Base-by-base conservation (phyloP, 805 yeast genomes). In the Candida orba region DNA sequence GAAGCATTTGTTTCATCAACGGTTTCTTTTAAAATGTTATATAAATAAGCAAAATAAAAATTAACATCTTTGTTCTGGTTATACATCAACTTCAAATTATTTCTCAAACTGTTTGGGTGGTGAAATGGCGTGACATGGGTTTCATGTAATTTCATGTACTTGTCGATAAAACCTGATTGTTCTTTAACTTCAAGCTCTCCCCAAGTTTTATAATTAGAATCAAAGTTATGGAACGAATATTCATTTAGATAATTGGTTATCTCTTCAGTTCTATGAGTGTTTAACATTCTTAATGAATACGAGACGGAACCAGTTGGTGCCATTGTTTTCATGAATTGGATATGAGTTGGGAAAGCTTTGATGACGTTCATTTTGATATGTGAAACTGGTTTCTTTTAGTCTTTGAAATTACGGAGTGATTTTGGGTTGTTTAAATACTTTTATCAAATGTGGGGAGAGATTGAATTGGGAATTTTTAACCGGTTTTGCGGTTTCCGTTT, bases 61-160 rank as follows among this genome's bases (percentile, higher is more conserved):
- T 39, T 35, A 13, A 43, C 47, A 20, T 48, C 51, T 25, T 45
- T 46, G 41, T 48, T 48, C 29, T 48, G 40, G n/a, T 39, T 37
- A 29, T 46, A 40, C 50, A 44, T 44, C 18, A 34, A 12, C 29
- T 39, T 33, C 22, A 46, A 22, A 27, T 31, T 41, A 34, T 46
- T 41, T 23, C 34, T 33, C 20, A 36, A 18, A 15, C 44, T 34
- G 24, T 38, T 34, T 24, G 40, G 39, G 20, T 43, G 42, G 12
- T 43, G 37, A 18, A 32, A 22, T 7, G 45, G 48, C 8, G 42
- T 39, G 12, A 39, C 42, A 24, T 39, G 31, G 14, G 31, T 27
- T 22, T 48, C 47, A 17, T 48, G 49, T 4, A 42, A 27, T 8
- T 27, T 30, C 9, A 39, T 33, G 27, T 48, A 48, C 8, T 32